Base-by-base conservation (phyloP, 257 asterid genomes). In the Gardenia jasminoides region DNA sequence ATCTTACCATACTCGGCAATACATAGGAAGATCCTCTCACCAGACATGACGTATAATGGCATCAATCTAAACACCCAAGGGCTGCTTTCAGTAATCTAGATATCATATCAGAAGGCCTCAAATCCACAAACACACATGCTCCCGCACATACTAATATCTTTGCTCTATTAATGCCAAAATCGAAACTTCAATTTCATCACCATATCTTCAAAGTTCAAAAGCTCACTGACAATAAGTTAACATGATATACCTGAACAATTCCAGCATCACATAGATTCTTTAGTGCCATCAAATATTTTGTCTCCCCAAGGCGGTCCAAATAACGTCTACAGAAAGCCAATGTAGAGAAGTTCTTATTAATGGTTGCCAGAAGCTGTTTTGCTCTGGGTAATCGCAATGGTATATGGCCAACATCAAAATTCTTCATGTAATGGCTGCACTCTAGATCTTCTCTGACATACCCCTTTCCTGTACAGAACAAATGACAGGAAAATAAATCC, bases 371-470 rank as follows among this genome's bases (percentile, higher is more conserved):
- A 36, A 96, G 92, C 78, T 87, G 97, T 80, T 93, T 96, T 54
- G 99, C 94, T 88, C 97, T 87, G 46, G 99, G 98, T 77, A 96
- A 81, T 82, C 99, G 86, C 80, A 96, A 87, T 11, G 99, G 97
- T 52, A 92, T 79, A 80, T 96, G 98, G 47, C 99, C 99, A 66
- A 82, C 97, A 67, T 96, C 97, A 84, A 96, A 93, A 78, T 91
- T 93, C 91, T 96, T 96, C 99, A 93, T 96, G 89, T 96, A 96
- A 86, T 92, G 97, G 85, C 99, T 93, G 95, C 98, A 93, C 81
- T 96, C 98, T 20, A 96, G 89, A 87, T 96, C 98, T 88, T 96
- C 99, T 88, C 99, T 83, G 28, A 96, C 98, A 65, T 88, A 87
- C 81, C 98, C 99, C 82, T 93, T 96, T 81, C 99, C 98, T 95